phyloP scores from a whole-genome alignment of 805 yeast genomes.

The Priceomyces haplophilus region DNA sequence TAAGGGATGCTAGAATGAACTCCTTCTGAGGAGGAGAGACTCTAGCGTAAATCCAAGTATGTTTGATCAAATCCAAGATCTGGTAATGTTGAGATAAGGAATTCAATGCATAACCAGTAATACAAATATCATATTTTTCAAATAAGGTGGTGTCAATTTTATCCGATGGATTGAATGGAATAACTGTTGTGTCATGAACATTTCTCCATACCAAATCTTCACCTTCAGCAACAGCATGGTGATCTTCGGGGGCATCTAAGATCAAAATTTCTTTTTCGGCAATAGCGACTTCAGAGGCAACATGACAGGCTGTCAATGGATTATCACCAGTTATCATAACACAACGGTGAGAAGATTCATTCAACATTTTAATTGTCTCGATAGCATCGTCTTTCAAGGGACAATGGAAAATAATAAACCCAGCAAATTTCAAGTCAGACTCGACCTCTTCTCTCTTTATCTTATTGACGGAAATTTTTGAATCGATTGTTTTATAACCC shows the following conservation, averaged over 20 bases:
- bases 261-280: conserved; percentile 81
- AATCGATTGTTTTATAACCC: conserved; percentile 73
- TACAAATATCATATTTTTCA: conserved; percentile 75
- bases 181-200: conserved; percentile 68
- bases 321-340: conserved; percentile 99
- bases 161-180: conserved; percentile 62
- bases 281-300: conserved; percentile 89
- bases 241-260: conserved; percentile 78
- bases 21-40: conserved; percentile 97
- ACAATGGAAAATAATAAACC: conserved; percentile 95
- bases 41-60: conserved; percentile 96
- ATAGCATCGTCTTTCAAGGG: conserved; percentile 93
- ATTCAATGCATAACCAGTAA: conserved; percentile 87
- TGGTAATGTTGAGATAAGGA: conserved; percentile 66
- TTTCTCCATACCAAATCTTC: conserved; percentile 78
- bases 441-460: conserved; percentile 77
- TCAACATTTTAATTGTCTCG: conserved; percentile 86
- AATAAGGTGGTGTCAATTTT: conserved; percentile 56
- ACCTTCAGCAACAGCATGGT: conserved; percentile 44
- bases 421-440: conserved; percentile 72
- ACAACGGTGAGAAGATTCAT: conserved; percentile 92
- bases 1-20: conserved; percentile 76
- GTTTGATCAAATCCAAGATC: conserved; percentile 68
- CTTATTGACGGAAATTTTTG: conserved; percentile 47
- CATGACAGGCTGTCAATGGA: conserved; percentile 97